Percentiles rank a stretch among this genome's conserved stretches.
Evolutionary conservation across 257 asterid genomes (phyloP).

Genomic region (Striga asiatica): DNA sequence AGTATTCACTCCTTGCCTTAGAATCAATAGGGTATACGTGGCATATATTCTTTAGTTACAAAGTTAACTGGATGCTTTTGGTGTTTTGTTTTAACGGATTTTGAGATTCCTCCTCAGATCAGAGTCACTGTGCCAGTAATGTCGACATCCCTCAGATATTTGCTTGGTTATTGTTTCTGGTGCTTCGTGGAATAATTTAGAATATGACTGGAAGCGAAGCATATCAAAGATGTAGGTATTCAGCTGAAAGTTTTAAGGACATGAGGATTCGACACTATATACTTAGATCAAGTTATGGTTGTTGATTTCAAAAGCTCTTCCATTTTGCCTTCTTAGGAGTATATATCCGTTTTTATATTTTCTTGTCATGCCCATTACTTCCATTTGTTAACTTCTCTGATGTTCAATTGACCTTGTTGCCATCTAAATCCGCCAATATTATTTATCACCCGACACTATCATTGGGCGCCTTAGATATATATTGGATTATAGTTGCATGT

Average conservation of each 20-base stretch:
- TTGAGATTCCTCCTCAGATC: conserved; percentile 4
- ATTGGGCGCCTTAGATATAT: background rate
- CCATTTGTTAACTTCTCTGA: background rate
- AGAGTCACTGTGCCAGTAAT: conserved; percentile 2
- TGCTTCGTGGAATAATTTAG: conserved; percentile 7
- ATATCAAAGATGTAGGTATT: background rate
- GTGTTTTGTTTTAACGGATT: background rate
- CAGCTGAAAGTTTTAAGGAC: background rate
- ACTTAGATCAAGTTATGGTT: background rate
- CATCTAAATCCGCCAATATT: background rate
- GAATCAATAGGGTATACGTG: background rate
- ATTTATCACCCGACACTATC: background rate
- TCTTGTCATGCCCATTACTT: background rate
- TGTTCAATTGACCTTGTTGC: background rate
- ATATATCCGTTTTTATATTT: background rate
- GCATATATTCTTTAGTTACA: too few relatives aligned
- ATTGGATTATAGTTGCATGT: background rate
- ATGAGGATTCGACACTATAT: background rate
- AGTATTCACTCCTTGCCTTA: background rate
- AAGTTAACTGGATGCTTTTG: background rate
- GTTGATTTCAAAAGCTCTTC: background rate
- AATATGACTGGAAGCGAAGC: background rate
- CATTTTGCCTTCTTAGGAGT: conserved; percentile 5
- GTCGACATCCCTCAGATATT: background rate
- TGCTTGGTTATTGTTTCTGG: background rate